A percentile compares a stretch with the other conserved stretches of the same genome.
These are phyloP conservation scores for Brasilioporus rufonigricans DNA, from an alignment of 768 basidiomycete genomes.

Conservation along the genomic window DNA sequence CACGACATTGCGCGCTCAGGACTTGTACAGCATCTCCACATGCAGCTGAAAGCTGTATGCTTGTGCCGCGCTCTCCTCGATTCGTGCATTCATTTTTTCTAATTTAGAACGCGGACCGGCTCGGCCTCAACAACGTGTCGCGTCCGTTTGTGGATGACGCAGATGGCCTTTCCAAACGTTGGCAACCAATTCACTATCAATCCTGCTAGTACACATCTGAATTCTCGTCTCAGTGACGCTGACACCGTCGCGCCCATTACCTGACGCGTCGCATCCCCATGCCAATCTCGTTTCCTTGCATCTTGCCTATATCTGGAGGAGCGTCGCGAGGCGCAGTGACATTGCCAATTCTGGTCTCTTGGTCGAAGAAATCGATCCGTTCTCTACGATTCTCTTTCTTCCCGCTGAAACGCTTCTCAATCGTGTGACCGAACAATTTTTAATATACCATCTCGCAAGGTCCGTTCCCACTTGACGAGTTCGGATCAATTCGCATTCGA, in stretches of 20 bases:
- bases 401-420: conserved; percentile 54
- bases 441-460: conserved; percentile 59
- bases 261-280: conserved; percentile 24
- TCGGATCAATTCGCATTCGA: conserved; percentile 11
- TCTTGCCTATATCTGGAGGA: conserved; percentile 42
- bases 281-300: conserved; percentile 37
- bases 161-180: conserved; percentile 43
- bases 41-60: conserved; percentile 50
- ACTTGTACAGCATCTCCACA: conserved; percentile 46
- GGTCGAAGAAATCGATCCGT: conserved; percentile 42
- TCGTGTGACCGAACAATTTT: conserved; percentile 51
- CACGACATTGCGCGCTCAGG: conserved; percentile 47
- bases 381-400: conserved; percentile 52
- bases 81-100: conserved; percentile 10
- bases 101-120: conserved; percentile 55
- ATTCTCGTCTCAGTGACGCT: conserved; percentile 35
- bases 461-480: conserved; percentile 27
- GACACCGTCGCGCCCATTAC: conserved; percentile 38
- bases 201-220: conserved; percentile 5
- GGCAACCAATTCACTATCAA: conserved; percentile 10
- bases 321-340: conserved; percentile 8
- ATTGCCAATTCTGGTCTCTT: conserved; percentile 25
- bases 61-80: not conserved
- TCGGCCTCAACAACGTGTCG: conserved; percentile 62
- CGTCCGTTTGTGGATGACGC: conserved; percentile 45